Base-by-base conservation (phyloP, 2,329 filamentous ascomycete genomes). In the Alternaria solani region DNA sequence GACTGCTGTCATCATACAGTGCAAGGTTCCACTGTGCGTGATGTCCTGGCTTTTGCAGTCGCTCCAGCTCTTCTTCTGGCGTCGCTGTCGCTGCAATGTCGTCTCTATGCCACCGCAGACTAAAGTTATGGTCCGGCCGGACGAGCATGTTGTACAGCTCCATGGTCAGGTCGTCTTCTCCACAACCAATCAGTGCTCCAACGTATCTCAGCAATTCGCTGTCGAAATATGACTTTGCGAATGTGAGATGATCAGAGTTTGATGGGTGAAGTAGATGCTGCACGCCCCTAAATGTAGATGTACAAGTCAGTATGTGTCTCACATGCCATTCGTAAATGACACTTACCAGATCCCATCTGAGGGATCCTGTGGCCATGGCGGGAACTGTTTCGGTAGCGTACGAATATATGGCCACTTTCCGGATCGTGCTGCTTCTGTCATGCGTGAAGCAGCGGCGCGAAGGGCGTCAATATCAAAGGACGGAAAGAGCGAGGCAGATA, bases 21-120 rank as follows among this genome's bases (percentile, higher is more conserved):
- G 93, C 89, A 43, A 96, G 83, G 76, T 97, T 97, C 86, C 92
- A 97, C 81, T 97, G 93, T 38, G 92, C 90, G 70, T 95, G 92
- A 69, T 86, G 88, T 57, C 89, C 88, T 0, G 88, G 86, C 62
- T 86, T 80, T 1, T 76, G 73, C 52, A 96, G 80, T 28, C 89
- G 80, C 44, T 79, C 79, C 42, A 87, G 72, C 77, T 96, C 93
- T 71, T 94, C 88, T 20, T 89, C 88, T 0, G 87, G 74, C 0
- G 82, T 84, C 0, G 89, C 91, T 1, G 84, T 82, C n/a, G 88
- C 84, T 3, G 88, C 83, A 47, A 96, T 89, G 73, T 96, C 92
- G 73, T 97, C 93, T 32, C 93, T 83, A 75, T 97, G 93, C 93
- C 93, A 96, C 49, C 89, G 82, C 51, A 97, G 84, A 70, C 87